Conservation (phyloP, 306 rosid genomes). For the Gynostemma pentaphyllum region DNA sequence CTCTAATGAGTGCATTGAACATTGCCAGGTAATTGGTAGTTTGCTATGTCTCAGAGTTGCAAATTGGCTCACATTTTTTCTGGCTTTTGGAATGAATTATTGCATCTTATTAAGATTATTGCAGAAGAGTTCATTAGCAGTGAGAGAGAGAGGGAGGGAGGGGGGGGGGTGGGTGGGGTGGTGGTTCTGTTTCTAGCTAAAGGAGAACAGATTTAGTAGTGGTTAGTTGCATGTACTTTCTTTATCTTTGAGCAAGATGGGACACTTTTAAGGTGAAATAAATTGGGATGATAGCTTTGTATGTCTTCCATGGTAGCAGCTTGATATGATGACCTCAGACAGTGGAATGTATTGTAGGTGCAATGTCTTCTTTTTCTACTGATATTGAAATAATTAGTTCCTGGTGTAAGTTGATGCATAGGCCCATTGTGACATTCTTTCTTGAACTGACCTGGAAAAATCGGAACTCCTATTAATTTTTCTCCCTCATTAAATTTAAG, state of each 20-base stretch:
- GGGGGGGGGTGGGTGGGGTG: too few relatives aligned
- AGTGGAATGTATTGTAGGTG: not conserved
- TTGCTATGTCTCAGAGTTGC: not conserved
- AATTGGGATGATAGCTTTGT: not conserved
- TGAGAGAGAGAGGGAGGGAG: too few relatives aligned
- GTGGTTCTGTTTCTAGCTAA: not conserved
- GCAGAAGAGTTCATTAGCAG: not conserved
- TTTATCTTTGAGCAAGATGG: not conserved
- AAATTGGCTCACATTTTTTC: not conserved
- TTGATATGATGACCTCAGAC: not conserved
- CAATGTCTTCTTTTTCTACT: not conserved
- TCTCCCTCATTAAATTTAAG: not conserved
- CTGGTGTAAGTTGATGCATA: not conserved
- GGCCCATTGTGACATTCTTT: not conserved
- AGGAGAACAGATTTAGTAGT: not conserved
- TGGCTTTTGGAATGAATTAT: not conserved
- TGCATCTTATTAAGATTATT: not conserved
- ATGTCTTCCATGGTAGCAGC: not conserved
- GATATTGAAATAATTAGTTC: not conserved
- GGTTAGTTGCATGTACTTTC: not conserved
- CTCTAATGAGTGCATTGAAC: constrained; percentile 78
- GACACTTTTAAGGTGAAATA: not conserved
- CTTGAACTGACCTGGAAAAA: not conserved
- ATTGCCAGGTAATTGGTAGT: constrained; percentile 61
- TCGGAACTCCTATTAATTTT: not conserved